Base-by-base conservation (phyloP, 805 yeast species). In the Wickerhamiella brachini region DNA sequence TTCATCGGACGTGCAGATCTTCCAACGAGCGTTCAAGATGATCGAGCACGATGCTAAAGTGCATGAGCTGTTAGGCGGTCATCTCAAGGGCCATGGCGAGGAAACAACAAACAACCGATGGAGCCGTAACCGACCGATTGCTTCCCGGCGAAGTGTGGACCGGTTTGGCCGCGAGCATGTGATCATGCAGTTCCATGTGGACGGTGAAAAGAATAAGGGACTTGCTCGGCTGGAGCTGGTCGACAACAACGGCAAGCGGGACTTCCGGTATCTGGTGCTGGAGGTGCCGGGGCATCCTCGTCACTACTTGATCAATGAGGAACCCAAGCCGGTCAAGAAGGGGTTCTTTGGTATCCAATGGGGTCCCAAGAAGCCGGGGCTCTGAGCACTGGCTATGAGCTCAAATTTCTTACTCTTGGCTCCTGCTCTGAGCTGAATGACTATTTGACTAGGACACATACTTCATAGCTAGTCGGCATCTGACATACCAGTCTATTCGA, bases 1-100 rank as follows among this genome's bases (percentile, higher is more conserved):
- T 9, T 82, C 94, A 1, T 95, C 95, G 22, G 96, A 89, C 62
- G 89, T 95, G 0, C 84, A 83, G 56, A 79, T 94, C 1, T 89
- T 89, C 71, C 88, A 89, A 68, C 77, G 86, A 58, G 94, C 95
- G 1, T 88, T 88, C 31, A 75, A 78, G 12, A 68, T 85, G 59
- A 77, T 87, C 39, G 90, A 89, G 62, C 71, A 81, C 53, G 85
- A 83, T 64, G 73, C 74, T 47, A 65, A 65, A 39, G 81, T 83
- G 2, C 80, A 80, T 57, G 68, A 71, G 56, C 64, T 80, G 29
- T 69, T 89, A 39, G 75, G 76, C 2, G 76, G 74, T 50, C 76
- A 85, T 61, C 70, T 89, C 49, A 83, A 83, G 62, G 96, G 95
- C 0, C 83, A 84, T 61, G 95, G 96, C 46, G 94, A 84, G 58